Conservation (phyloP, 176 grass and related monocot genomes). For the Zoysia japonica region DNA sequence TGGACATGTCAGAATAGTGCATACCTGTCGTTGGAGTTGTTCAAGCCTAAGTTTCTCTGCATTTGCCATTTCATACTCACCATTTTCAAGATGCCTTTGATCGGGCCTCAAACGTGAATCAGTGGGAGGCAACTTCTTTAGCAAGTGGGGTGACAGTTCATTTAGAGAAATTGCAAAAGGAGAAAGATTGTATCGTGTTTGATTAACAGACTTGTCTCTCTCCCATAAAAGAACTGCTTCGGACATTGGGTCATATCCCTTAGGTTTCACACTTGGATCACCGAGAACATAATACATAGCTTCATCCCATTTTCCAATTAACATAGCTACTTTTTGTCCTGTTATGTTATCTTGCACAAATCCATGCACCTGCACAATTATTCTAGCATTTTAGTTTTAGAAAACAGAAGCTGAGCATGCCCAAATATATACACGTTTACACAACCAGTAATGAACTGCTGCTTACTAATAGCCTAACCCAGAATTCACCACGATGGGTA, state of each 20-base stretch:
- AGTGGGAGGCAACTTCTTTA: conserved; percentile 76
- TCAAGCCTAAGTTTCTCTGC: conserved; percentile 94
- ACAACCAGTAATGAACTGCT: conserved; percentile 4
- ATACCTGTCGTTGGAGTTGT: conserved; percentile 95
- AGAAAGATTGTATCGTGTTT: conserved; percentile 92
- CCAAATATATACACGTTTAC: conserved; percentile 13
- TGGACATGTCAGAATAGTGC: neutral
- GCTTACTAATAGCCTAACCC: neutral
- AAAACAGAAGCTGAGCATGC: neutral
- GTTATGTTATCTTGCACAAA: conserved; percentile 96
- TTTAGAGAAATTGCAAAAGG: conserved; percentile 95
- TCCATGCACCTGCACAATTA: conserved; percentile 70
- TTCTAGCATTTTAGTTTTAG: conserved; percentile 29
- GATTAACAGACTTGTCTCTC: conserved; percentile 69
- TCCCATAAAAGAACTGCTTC: conserved; percentile 94
- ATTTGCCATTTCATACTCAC: conserved; percentile 98
- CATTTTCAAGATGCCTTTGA: conserved; percentile 93
- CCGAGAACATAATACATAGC: conserved; percentile 96
- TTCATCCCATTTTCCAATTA: conserved; percentile 99
- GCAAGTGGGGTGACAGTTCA: conserved; percentile 60
- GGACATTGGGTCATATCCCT: conserved; percentile 91
- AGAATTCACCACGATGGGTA: neutral
- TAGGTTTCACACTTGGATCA: conserved; percentile 82
- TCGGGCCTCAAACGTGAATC: conserved; percentile 92
- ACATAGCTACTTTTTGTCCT: conserved; percentile 83